These are phyloP conservation scores for Pyronema domesticum DNA, from an alignment of 495 filamentous ascomycete species.

Conservation along the genomic window DNA sequence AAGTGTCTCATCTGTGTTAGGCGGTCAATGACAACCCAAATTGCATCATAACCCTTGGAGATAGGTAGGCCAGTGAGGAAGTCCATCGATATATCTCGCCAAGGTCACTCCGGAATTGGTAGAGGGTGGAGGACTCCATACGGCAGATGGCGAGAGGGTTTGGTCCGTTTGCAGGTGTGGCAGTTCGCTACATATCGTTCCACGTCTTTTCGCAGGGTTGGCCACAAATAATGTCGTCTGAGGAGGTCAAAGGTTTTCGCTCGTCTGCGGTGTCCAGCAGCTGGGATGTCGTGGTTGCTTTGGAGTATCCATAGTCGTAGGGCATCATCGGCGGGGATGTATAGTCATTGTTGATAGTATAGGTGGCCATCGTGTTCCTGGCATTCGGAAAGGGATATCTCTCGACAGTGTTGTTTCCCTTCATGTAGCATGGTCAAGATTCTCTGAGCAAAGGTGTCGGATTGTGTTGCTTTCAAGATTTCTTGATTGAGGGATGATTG, in stretches of 20 bases:
- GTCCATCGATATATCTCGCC: slow-evolving; percentile 20
- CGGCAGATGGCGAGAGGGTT: not conserved
- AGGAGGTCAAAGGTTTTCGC: slow-evolving; percentile 3
- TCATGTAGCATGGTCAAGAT: not conserved
- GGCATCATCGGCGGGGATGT: not conserved
- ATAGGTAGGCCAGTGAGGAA: slow-evolving; percentile 16
- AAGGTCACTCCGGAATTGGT: slow-evolving; percentile 8
- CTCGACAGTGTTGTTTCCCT: not conserved
- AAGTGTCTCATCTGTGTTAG: slow-evolving; percentile 15
- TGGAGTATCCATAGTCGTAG: too few relatives aligned
- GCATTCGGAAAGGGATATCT: slow-evolving; percentile 2
- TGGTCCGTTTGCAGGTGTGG: slow-evolving; percentile 1
- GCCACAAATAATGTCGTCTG: not conserved
- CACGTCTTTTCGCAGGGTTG: not conserved
- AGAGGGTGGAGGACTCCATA: slow-evolving; percentile 16
- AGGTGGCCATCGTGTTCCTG: not conserved
- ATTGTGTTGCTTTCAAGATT: too few relatives aligned
- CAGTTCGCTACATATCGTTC: not conserved
- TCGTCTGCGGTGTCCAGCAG: not conserved
- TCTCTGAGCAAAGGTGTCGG: too few relatives aligned
- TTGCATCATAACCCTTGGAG: slow-evolving; percentile 7
- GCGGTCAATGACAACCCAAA: slow-evolving; percentile 17
- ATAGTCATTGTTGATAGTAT: not conserved
- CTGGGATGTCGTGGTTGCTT: slow-evolving; percentile 1
- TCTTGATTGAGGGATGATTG: not conserved